phyloP scores from a whole-genome alignment of 2,329 filamentous ascomycete species.

The Colletotrichum endophyticum region DNA sequence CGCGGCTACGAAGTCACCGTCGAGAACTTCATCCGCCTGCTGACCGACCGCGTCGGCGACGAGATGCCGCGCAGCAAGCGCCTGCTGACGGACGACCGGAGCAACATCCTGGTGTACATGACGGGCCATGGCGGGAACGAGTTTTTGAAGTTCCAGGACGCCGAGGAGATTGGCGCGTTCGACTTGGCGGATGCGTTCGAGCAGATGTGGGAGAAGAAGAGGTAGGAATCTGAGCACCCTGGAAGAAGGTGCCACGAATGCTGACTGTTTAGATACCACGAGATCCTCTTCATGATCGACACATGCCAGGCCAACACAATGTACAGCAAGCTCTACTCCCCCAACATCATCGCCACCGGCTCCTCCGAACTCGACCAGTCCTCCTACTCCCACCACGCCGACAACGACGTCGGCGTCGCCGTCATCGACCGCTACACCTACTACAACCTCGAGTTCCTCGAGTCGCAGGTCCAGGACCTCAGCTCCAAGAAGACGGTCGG shows the following conservation, averaged over 20 bases:
- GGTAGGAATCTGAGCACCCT: slow-evolving; percentile 48
- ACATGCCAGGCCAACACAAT: slow-evolving; percentile 99
- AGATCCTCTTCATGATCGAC: slow-evolving; percentile 99
- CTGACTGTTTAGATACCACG: slow-evolving; percentile 72
- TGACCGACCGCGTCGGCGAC: slow-evolving; percentile 93
- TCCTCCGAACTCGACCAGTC: slow-evolving; percentile 95
- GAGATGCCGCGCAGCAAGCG: slow-evolving; percentile 96
- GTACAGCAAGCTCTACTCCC: slow-evolving; percentile 98
- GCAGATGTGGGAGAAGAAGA: slow-evolving; percentile 99
- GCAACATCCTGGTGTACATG: slow-evolving; percentile 99
- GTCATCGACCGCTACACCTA: slow-evolving; percentile 99
- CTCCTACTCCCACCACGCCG: slow-evolving; percentile 96
- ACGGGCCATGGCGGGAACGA: slow-evolving; percentile 97
- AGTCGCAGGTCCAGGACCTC: slow-evolving; percentile 85
- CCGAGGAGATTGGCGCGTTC: slow-evolving; percentile 95
- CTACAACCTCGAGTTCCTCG: slow-evolving; percentile 96
- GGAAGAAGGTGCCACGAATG: not conserved
- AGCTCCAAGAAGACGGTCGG: slow-evolving; percentile 89
- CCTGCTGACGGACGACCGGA: slow-evolving; percentile 90
- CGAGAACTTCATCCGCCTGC: slow-evolving; percentile 94
- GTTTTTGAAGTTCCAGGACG: slow-evolving; percentile 98
- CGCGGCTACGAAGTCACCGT: slow-evolving; percentile 98
- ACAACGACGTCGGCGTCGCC: slow-evolving; percentile 96
- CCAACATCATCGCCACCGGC: slow-evolving; percentile 98
- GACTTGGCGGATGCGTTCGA: slow-evolving; percentile 97